Conservation (phyloP, 495 filamentous ascomycete genomes). For the Baudoinia panamericana region DNA sequence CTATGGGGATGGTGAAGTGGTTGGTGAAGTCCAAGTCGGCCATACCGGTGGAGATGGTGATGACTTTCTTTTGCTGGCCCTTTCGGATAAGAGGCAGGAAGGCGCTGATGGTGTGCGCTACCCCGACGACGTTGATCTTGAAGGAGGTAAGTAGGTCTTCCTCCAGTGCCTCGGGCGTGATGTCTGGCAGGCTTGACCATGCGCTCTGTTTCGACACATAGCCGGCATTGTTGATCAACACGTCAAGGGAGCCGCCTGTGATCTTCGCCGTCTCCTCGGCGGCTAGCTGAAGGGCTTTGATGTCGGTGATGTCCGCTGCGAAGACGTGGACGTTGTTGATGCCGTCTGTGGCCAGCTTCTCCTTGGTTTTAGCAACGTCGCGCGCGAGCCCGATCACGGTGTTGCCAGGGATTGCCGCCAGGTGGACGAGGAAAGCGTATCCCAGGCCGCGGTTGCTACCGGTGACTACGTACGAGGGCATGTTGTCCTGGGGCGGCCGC, state of each 20-base stretch:
- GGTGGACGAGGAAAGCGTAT: slow-evolving; percentile 41
- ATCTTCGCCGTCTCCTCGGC: slow-evolving; percentile 13
- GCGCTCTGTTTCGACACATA: slow-evolving; percentile 6
- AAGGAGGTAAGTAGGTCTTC: slow-evolving; percentile 16
- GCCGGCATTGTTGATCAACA: slow-evolving; percentile 24
- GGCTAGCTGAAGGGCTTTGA: slow-evolving; percentile 15
- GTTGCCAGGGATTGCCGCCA: slow-evolving; percentile 31
- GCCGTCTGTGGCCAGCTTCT: slow-evolving; percentile 12
- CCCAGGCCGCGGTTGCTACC: slow-evolving; percentile 43
- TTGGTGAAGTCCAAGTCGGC: slow-evolving; percentile 18
- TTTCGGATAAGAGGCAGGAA: slow-evolving; percentile 22
- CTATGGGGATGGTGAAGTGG: slow-evolving; percentile 7
- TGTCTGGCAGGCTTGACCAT: slow-evolving; percentile 5
- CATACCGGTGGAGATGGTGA: slow-evolving; percentile 20
- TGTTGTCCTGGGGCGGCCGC: too few relatives aligned
- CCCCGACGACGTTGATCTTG: slow-evolving; percentile 20
- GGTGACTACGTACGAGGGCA: slow-evolving; percentile 27
- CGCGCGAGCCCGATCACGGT: slow-evolving; percentile 38
- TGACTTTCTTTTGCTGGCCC: slow-evolving; percentile 20
- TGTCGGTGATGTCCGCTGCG: slow-evolving; percentile 19
- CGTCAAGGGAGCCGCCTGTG: slow-evolving; percentile 17
- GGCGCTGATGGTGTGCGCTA: slow-evolving; percentile 20
- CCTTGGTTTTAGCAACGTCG: slow-evolving; percentile 1
- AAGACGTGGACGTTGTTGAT: slow-evolving; percentile 21
- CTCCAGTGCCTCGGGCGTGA: slow-evolving; percentile 8